A percentile compares a stretch with the other conserved stretches of the same genome.
phyloP scores from a whole-genome alignment of 192 early-diverging fungal genomes.

The Linnemannia elongata region DNA sequence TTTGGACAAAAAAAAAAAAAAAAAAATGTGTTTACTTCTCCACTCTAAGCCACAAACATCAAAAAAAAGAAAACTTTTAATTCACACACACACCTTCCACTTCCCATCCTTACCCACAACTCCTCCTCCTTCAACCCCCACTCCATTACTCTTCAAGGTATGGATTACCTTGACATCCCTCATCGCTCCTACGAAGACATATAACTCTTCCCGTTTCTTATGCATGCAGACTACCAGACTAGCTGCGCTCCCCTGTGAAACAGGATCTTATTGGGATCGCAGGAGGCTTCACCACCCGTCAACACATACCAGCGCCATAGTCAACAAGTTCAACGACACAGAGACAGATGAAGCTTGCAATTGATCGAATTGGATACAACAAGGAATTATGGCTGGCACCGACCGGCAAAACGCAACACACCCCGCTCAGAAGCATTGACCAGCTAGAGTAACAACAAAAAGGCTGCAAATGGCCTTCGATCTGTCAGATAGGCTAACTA shows the following conservation, averaged over 20 bases:
- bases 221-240: background rate
- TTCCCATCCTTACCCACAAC: background rate
- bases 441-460: background rate
- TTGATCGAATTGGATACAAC: background rate
- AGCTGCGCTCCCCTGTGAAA: background rate
- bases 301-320: too few species aligned
- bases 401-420: background rate
- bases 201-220: background rate
- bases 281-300: too few species aligned
- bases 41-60: background rate
- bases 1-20: background rate
- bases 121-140: background rate
- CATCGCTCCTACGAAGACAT: background rate
- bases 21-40: conserved; percentile 14
- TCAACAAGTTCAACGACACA: background rate
- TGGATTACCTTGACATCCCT: background rate
- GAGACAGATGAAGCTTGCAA: background rate
- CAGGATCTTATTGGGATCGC: background rate
- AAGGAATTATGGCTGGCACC: background rate
- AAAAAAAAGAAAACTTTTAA: conserved; percentile 19
- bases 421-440: too few species aligned
- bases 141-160: conserved; percentile 15
- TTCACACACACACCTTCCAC: background rate
- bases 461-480: background rate
- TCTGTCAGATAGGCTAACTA: background rate